phyloP scores from a whole-genome alignment of 2,329 filamentous ascomycete species.

The Lasiodiplodia sp. region DNA sequence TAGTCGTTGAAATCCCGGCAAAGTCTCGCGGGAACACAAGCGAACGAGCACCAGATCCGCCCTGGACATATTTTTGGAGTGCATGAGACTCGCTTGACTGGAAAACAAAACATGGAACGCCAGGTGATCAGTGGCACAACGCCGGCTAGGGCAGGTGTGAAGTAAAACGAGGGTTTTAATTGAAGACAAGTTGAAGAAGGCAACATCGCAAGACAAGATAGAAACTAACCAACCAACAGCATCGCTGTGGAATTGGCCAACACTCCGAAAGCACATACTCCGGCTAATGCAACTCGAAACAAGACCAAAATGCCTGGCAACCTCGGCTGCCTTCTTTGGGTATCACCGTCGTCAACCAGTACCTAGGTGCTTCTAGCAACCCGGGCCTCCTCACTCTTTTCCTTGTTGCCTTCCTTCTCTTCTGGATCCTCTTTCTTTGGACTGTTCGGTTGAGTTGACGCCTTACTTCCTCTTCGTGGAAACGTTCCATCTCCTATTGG shows the following conservation, averaged over 20 bases:
- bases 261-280: conserved; percentile 24
- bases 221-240: conserved; percentile 23
- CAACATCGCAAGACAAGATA: conserved; percentile 17
- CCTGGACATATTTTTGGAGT: not conserved
- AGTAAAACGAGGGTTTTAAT: conserved; percentile 14
- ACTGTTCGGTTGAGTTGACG: conserved; percentile 20
- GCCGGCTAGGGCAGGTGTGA: not conserved
- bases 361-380: conserved; percentile 19
- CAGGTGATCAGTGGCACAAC: not conserved
- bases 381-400: conserved; percentile 14
- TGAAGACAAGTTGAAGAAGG: conserved; percentile 21
- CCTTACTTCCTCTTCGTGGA: conserved; percentile 26
- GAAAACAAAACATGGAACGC: not conserved
- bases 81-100: not conserved
- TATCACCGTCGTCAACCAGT: conserved; percentile 28
- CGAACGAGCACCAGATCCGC: not conserved
- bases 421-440: conserved; percentile 24
- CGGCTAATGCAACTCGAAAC: conserved; percentile 29
- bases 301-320: conserved; percentile 28
- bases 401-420: conserved; percentile 23
- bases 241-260: conserved; percentile 15
- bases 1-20: not conserved
- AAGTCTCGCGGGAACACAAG: not conserved
- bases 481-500: conserved; percentile 23
- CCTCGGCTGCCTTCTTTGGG: conserved; percentile 19